Base-by-base conservation (phyloP, 2,329 filamentous ascomycete species). In the Penicillium occitanis region DNA sequence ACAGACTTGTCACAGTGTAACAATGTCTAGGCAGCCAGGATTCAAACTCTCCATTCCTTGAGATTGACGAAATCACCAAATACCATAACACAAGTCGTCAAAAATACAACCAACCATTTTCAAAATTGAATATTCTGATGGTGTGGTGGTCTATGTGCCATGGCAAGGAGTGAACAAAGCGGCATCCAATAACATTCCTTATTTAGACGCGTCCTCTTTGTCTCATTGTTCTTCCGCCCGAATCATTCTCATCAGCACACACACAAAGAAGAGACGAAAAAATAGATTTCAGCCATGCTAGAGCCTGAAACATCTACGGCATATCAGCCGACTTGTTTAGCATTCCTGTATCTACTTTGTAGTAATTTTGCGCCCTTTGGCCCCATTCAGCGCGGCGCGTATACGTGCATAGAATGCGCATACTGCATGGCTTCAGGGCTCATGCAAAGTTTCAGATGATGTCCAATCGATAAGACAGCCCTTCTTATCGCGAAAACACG, bases 141-240 rank as follows among this genome's bases (percentile, higher is more conserved):
- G 57, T 60, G 57, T 28, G 50, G 13, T 51, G 25, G 37, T 33
- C 33, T n/a, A 13, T 44, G 57, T 46, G 57, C 57, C 37, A 46
- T 28, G 57, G 17, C 57, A 60, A 46, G 57, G 57, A 37, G 37
- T 46, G 57, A 60, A 30, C 37, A 42, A 33, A 46, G 57, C 57
- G 35, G 57, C 57, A 60, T 28, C 57, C 37, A 63, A 63, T 63
- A 28, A 33, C 50, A 55, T 53, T 22, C 50, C 61, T 33, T 19
- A 17, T 10, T 63, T 63, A 57, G 50, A 48, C 61, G 61, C 61
- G 61, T 44, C 19, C 33, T 40, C 35, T 58, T 25, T 60, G 57
- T 60, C 57, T n/a, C 37, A 44, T 46, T 46, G 35, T 46, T 46
- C 57, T 28, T n/a, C 57, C 33, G 25, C 6, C 35, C 35, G 22